Evolutionary conservation across 805 yeast species (phyloP), one percentile per base, ranked within the genome.

Genomic region (Clavispora asparagi): DNA sequence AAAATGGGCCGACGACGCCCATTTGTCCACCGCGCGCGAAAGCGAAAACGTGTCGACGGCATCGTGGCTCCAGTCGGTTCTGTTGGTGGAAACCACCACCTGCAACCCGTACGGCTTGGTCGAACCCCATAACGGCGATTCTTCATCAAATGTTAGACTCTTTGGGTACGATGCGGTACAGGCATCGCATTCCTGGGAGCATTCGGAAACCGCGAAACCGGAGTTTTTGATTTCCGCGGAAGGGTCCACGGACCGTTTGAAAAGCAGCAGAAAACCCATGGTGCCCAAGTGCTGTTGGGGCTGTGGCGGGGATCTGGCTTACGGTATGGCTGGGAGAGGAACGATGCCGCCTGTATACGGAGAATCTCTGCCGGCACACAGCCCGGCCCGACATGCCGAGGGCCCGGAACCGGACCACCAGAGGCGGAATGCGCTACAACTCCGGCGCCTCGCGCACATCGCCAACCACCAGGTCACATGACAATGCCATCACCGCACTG

Each of bases 1-100:
- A 33, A 50, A 55, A 7, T 46, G 45, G 23, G 49, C 53, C n/a
- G 54, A 47, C 2, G 48, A 42, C 11, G 59, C 41, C 74, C 74
- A 78, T n/a, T 57, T 47, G 17, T 64, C 61, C 9, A 81, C 67
- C 10, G 64, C 68, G 32, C 71, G 52, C 33, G 81, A 76, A 32
- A 85, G 68, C 3, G 70, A 65, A 23, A 58, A 43, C 12, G 44
- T 58, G 28, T 74, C 78, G 9, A 73, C 71, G 2, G 96, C 87
- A 58, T 86, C 86, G 50, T 80, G 92, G 13, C 67, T 70, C 99
- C 99, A 92, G 64, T 92, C 95, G 0, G 78, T 61, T 54, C 82
- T 82, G 10, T 94, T 95, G 0, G 97, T 90, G 2, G 96, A 85
- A 0, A 91, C 82, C 30, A 92, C 66, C 19, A 89, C 68, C 54